A percentile compares a stretch with the other conserved stretches of the same genome.
Conservation (phyloP, 2,329 filamentous ascomycete genomes). For the Aspergillus novoparasiticus region DNA sequence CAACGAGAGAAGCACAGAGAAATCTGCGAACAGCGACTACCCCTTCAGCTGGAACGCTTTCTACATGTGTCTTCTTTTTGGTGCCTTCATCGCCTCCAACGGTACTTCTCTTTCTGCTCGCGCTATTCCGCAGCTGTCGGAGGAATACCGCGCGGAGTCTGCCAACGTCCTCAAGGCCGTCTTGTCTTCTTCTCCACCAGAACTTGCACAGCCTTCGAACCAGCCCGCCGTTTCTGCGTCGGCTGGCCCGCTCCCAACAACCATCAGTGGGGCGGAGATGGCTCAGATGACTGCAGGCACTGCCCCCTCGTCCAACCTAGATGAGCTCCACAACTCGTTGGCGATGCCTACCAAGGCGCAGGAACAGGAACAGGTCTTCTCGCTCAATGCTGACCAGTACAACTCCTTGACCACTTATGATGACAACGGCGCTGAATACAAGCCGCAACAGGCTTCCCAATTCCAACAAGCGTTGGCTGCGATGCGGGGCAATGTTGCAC, state of each 20-base stretch:
- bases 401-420: conserved; percentile 77
- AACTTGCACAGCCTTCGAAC: conserved; percentile 54
- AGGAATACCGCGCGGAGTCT: conserved; percentile 51
- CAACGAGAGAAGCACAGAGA: conserved; percentile 42
- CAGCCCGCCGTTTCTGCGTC: conserved; percentile 29
- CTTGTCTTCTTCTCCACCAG: conserved; percentile 47
- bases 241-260: conserved; percentile 31
- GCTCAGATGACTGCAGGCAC: conserved; percentile 39
- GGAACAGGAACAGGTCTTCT: conserved; percentile 84
- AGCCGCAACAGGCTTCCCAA: conserved; percentile 44
- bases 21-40: conserved; percentile 64
- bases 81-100: conserved; percentile 93
- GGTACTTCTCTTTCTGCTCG: conserved; percentile 63
- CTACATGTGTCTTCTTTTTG: conserved; percentile 95
- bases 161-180: conserved; percentile 52
- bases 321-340: conserved; percentile 68
- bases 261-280: conserved; percentile 43
- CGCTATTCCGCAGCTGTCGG: conserved; percentile 54
- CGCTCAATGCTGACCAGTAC: conserved; percentile 83
- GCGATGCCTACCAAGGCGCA: conserved; percentile 80
- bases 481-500: conserved; percentile 70
- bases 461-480: conserved; percentile 69
- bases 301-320: conserved; percentile 50
- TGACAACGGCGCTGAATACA: conserved; percentile 45
- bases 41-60: conserved; percentile 67